Conservation (phyloP, 495 filamentous ascomycete species). For the Aspergillus bridgeri region DNA sequence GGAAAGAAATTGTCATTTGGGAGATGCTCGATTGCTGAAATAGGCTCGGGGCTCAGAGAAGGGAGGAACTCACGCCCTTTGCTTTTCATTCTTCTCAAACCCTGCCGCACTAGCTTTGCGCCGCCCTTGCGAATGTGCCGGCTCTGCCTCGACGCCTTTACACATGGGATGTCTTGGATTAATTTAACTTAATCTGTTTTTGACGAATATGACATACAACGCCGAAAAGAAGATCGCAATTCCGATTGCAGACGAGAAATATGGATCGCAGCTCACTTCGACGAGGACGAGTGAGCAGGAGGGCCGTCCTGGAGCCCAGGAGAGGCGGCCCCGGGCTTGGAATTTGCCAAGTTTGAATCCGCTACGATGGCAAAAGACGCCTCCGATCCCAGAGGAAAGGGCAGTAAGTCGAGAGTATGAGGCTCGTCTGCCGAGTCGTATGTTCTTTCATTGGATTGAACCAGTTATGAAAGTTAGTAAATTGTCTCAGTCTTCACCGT, state of each 20-base stretch:
- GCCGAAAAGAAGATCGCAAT: not conserved
- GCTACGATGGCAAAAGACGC: slow-evolving; percentile 1
- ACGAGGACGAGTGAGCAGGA: not conserved
- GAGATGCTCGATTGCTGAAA: not conserved
- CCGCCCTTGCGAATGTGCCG: not conserved
- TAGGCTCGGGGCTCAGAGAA: not conserved
- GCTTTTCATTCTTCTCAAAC: not conserved
- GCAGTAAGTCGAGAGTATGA: not conserved
- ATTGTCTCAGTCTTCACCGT: not conserved
- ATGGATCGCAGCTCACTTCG: not conserved
- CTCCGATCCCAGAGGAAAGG: not conserved
- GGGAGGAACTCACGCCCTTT: not conserved
- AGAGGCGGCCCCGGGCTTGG: not conserved
- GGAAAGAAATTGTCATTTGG: not conserved
- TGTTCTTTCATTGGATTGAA: not conserved
- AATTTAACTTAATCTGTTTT: not conserved
- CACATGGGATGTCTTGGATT: not conserved
- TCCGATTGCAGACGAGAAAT: not conserved
- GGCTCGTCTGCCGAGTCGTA: not conserved
- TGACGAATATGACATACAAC: not conserved
- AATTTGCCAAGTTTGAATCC: not conserved
- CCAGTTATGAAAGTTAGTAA: not conserved
- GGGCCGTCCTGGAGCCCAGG: not conserved
- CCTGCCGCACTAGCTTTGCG: not conserved
- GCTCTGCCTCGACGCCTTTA: not conserved